Evolutionary conservation across 2,329 filamentous ascomycete species (phyloP), one percentile per base, ranked within the genome.

Genomic region (Alternaria dauci): DNA sequence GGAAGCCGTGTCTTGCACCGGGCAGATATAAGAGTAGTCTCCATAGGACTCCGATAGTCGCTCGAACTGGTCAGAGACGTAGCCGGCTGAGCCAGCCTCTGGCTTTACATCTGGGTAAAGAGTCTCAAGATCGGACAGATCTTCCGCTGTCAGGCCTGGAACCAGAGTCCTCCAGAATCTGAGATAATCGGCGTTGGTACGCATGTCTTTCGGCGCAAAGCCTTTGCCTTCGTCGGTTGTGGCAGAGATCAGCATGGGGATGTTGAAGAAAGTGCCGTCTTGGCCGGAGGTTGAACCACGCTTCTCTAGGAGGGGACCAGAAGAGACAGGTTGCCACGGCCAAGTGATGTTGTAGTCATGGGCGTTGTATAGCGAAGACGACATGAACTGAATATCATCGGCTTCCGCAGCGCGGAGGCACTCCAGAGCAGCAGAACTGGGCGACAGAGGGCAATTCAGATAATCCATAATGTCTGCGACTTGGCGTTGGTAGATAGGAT

Each of bases 301-400:
- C 55, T 83, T 83, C 64, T 84, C 82, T 4, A 84, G 73, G 0
- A 84, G 58, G 0, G 80, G 80, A 0, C 82, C 82, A 0, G 81
- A 81, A 0, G 82, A 80, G 0, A 80, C 79, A 1, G 83, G 83
- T 52, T 84, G 83, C 70, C 82, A 85, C 0, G 83, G 82, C 82
- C 82, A 84, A 0, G 81, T 84, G 26, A 81, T 70, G 38, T 76
- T 76, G 16, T 77, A 76, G 5, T 79, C 69, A 4, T 79, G 79
- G 0, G 78, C 74, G 2, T 74, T 67, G 56, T 78, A 83, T 3
- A 83, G 55, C 20, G 76, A 75, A 0, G 75, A 73, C 36, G 80
- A 81, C 18, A 80, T 68, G 44, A 77, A 57, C 58, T 78, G 76
- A 38, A 84, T 80, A 1, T 74, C 71, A 4, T 66, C 55, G 2